phyloP scores from a whole-genome alignment of 805 yeast species.

The Monosporozyma aquatica region DNA sequence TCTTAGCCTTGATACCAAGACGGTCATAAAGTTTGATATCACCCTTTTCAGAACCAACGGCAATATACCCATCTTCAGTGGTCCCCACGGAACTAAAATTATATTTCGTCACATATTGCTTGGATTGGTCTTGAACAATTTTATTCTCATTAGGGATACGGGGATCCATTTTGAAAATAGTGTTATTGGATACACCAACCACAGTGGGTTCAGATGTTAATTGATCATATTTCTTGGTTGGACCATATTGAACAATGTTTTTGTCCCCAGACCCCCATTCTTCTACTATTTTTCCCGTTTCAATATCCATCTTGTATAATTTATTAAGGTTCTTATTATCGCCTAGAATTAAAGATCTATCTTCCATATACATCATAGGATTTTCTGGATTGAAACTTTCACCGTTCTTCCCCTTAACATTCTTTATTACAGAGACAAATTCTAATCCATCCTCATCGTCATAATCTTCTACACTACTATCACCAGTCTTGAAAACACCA shows the following conservation, averaged over 20 bases:
- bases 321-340: slow-evolving; percentile 37
- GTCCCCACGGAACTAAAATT: slow-evolving; percentile 56
- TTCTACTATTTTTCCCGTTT: slow-evolving; percentile 73
- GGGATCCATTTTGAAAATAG: slow-evolving; percentile 74
- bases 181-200: slow-evolving; percentile 55
- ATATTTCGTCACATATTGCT: slow-evolving; percentile 45
- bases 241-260: slow-evolving; percentile 52
- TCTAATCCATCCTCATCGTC: slow-evolving; percentile 37
- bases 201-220: slow-evolving; percentile 65
- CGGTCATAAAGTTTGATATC: slow-evolving; percentile 66
- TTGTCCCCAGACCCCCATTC: slow-evolving; percentile 59
- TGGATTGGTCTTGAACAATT: slow-evolving; percentile 47
- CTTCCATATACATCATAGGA: slow-evolving; percentile 72
- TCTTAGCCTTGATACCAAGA: slow-evolving; percentile 68
- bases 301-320: slow-evolving; percentile 69
- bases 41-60: slow-evolving; percentile 69
- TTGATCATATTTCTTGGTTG: slow-evolving; percentile 66
- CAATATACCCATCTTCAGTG: slow-evolving; percentile 64
- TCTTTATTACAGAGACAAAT: slow-evolving; percentile 59
- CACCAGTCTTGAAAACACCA: slow-evolving; percentile 62
- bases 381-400: slow-evolving; percentile 45
- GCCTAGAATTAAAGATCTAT: slow-evolving; percentile 58
- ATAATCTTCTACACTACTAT: slow-evolving; percentile 33
- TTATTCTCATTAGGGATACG: slow-evolving; percentile 48
- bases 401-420: slow-evolving; percentile 45